Evolutionary conservation across 352 stramenopile genomes (phyloP).

Genomic region (Discostella stelligera): DNA sequence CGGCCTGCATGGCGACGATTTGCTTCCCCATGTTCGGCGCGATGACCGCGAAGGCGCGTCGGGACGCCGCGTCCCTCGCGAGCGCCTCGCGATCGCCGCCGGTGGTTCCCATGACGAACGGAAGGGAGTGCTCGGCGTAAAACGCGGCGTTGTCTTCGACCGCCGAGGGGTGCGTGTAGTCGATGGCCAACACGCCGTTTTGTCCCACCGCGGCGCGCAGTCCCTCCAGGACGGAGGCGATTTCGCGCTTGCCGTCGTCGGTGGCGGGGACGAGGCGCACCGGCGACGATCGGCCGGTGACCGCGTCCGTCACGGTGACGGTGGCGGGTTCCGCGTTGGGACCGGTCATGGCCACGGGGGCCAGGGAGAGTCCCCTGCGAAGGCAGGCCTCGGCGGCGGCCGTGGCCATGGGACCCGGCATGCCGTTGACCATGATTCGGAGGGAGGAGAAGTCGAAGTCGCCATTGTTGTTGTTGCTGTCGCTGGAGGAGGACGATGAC

Average conservation of each 20-base stretch:
- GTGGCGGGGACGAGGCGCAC: slow-evolving; percentile 74
- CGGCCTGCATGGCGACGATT: slow-evolving; percentile 88
- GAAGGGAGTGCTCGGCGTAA: slow-evolving; percentile 83
- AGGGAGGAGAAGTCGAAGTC: slow-evolving; percentile 32
- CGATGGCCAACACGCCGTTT: slow-evolving; percentile 80
- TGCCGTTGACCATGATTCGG: slow-evolving; percentile 82
- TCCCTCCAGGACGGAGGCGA: slow-evolving; percentile 49
- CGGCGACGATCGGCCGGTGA: slow-evolving; percentile 53
- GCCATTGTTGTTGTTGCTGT: slow-evolving; percentile 1
- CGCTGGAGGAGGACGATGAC: neutral
- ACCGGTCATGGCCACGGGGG: slow-evolving; percentile 79
- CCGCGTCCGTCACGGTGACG: slow-evolving; percentile 67
- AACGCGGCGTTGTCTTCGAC: slow-evolving; percentile 85
- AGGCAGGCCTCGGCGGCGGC: slow-evolving; percentile 80
- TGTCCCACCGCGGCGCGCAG: slow-evolving; percentile 49
- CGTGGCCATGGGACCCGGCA: slow-evolving; percentile 83
- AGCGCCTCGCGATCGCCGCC: slow-evolving; percentile 83
- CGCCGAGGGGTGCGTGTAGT: slow-evolving; percentile 85
- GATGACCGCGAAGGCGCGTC: slow-evolving; percentile 85
- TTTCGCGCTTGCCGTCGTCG: slow-evolving; percentile 49
- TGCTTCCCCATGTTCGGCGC: slow-evolving; percentile 90
- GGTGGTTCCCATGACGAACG: slow-evolving; percentile 90
- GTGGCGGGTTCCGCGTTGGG: slow-evolving; percentile 63
- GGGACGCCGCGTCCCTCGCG: slow-evolving; percentile 69
- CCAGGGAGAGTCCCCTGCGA: slow-evolving; percentile 73